phyloP scores from a whole-genome alignment of 2,329 filamentous ascomycete species.

The Clonostachys solani region DNA sequence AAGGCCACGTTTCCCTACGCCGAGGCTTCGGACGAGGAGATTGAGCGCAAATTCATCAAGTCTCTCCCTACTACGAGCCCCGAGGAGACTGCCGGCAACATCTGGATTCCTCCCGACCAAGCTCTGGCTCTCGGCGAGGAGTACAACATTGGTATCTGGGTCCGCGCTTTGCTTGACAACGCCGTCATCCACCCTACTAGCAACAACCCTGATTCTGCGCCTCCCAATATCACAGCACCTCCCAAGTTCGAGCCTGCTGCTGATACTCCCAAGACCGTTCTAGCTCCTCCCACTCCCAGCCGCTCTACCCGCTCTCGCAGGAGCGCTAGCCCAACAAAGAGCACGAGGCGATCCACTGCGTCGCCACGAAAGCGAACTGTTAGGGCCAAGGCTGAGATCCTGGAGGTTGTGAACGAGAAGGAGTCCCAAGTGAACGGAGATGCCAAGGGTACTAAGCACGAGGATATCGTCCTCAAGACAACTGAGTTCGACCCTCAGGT shows the following conservation, averaged over 20 bases:
- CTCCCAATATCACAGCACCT: constrained; percentile 75
- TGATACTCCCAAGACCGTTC: constrained; percentile 26
- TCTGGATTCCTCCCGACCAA: constrained; percentile 86
- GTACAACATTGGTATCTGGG: constrained; percentile 83
- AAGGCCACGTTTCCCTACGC: constrained; percentile 84
- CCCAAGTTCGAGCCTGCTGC: constrained; percentile 64
- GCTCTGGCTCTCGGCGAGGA: constrained; percentile 81
- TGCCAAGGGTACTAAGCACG: constrained; percentile 18
- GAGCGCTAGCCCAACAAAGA: constrained; percentile 54
- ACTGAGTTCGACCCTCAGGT: constrained; percentile 43
- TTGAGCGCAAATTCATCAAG: constrained; percentile 82
- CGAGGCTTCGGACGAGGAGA: constrained; percentile 65
- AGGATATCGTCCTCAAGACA: constrained; percentile 35
- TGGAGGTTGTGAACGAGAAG: constrained; percentile 20
- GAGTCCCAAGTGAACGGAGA: constrained; percentile 21
- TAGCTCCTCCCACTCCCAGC: constrained; percentile 46
- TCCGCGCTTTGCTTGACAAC: constrained; percentile 88
- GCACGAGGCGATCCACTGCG: constrained; percentile 36
- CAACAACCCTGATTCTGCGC: constrained; percentile 59
- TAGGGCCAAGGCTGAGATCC: constrained; percentile 35
- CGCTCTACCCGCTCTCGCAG: constrained; percentile 47
- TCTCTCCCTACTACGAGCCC: constrained; percentile 72
- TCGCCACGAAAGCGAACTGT: constrained; percentile 51
- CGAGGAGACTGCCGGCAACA: constrained; percentile 93
- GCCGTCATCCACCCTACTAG: constrained; percentile 63